Conservation (phyloP, 345 rosid genomes). For the Ceriops tagal region DNA sequence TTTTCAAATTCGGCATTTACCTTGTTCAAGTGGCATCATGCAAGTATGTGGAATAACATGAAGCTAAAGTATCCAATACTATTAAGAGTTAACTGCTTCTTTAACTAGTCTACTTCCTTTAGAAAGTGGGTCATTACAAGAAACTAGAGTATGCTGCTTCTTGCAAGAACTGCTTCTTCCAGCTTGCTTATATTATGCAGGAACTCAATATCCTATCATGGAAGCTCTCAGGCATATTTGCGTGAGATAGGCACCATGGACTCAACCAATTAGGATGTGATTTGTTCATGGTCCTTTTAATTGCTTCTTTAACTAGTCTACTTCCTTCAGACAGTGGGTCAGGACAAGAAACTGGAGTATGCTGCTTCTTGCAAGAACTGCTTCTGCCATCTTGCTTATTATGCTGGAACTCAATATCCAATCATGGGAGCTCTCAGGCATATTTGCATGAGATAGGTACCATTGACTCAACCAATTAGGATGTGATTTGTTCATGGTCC, state of each 20-base stretch:
- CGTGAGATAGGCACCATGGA: not conserved
- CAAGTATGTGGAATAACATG: conserved; percentile 55
- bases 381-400: conserved; percentile 61
- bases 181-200: conserved; percentile 83
- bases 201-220: conserved; percentile 94
- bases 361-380: conserved; percentile 49
- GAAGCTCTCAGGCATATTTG: conserved; percentile 60
- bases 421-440: conserved; percentile 85
- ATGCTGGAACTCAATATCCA: conserved; percentile 84
- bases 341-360: conserved; percentile 78
- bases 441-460: not conserved
- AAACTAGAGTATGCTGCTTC: conserved; percentile 85
- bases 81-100: conserved; percentile 4
- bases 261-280: not conserved
- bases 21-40: conserved; percentile 89
- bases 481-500: not conserved
- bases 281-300: not conserved
- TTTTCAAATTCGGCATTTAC: conserved; percentile 57
- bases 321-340: conserved; percentile 69
- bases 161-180: conserved; percentile 71
- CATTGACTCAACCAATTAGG: not conserved
- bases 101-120: conserved; percentile 13
- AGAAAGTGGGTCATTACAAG: conserved; percentile 90
- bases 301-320: conserved; percentile 12
- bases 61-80: not conserved